Conservation (phyloP, 306 rosid genomes). For the Begonia peltatifolia region DNA sequence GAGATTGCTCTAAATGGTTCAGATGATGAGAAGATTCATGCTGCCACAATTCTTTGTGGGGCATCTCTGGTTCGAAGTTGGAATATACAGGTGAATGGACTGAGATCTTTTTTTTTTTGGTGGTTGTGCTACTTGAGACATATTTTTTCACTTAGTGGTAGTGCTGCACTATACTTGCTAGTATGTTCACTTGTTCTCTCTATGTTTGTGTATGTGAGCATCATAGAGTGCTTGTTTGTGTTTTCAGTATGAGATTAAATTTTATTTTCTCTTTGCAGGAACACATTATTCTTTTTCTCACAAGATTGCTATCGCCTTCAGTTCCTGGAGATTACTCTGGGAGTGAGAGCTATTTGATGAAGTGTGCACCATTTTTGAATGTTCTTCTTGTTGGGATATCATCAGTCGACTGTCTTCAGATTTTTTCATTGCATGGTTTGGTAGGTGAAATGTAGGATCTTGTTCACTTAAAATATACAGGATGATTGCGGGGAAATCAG, state of each 20-base stretch:
- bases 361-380: constrained; percentile 65
- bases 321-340: constrained; percentile 46
- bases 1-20: constrained; percentile 79
- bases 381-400: constrained; percentile 67
- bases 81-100: constrained; percentile 65
- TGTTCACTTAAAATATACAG: too few species aligned
- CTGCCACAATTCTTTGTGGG: constrained; percentile 82
- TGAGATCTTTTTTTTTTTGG: background rate
- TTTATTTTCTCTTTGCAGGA: constrained; percentile 45
- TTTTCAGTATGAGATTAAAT: constrained; percentile 9
- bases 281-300: constrained; percentile 43
- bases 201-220: background rate
- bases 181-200: background rate
- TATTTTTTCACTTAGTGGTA: background rate
- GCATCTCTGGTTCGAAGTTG: constrained; percentile 84
- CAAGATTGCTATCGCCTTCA: constrained; percentile 47
- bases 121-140: background rate
- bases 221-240: background rate
- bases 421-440: constrained; percentile 89
- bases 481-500: too few species aligned
- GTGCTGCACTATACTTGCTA: background rate
- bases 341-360: constrained; percentile 61
- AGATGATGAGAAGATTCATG: constrained; percentile 74
- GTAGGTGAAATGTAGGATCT: constrained; percentile 17
- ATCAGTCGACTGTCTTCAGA: constrained; percentile 56